Evolutionary conservation across 257 asterid species (phyloP).

Genomic region (Voacanga thouarsii): DNA sequence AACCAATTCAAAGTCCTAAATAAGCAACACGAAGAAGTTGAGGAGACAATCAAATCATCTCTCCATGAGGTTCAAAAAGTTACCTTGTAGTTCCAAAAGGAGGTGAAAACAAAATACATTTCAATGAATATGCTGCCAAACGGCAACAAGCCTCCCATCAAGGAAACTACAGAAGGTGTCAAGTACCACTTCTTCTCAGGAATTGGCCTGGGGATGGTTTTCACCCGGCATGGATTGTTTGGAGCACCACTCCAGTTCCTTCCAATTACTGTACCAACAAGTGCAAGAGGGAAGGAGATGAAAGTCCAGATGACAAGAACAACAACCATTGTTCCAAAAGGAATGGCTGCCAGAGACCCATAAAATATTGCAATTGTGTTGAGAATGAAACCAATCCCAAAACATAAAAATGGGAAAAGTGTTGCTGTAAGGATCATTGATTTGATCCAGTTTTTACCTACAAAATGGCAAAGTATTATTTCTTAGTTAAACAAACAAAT

Average conservation of each 20-base stretch:
- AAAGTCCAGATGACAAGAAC: slow-evolving; percentile 63
- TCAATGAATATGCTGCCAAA: slow-evolving; percentile 69
- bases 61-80: not conserved
- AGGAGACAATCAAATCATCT: not conserved
- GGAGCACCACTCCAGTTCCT: slow-evolving; percentile 73
- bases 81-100: slow-evolving; percentile 80
- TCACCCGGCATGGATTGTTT: slow-evolving; percentile 64
- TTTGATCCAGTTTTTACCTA: slow-evolving; percentile 64
- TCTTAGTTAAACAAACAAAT: not conserved
- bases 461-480: not conserved
- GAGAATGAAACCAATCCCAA: slow-evolving; percentile 56
- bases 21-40: not conserved
- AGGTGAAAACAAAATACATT: slow-evolving; percentile 70
- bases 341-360: slow-evolving; percentile 70
- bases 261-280: slow-evolving; percentile 64
- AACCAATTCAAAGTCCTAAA: not conserved
- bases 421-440: slow-evolving; percentile 63
- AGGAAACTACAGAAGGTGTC: slow-evolving; percentile 53
- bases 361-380: slow-evolving; percentile 64
- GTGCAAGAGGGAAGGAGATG: slow-evolving; percentile 59
- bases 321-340: slow-evolving; percentile 63
- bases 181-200: slow-evolving; percentile 85
- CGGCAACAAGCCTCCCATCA: slow-evolving; percentile 73
- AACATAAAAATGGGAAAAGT: slow-evolving; percentile 64
- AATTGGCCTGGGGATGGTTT: slow-evolving; percentile 76